Base-by-base conservation (phyloP, 108 stramenopile species). In the Aurantiochytrium sp. region DNA sequence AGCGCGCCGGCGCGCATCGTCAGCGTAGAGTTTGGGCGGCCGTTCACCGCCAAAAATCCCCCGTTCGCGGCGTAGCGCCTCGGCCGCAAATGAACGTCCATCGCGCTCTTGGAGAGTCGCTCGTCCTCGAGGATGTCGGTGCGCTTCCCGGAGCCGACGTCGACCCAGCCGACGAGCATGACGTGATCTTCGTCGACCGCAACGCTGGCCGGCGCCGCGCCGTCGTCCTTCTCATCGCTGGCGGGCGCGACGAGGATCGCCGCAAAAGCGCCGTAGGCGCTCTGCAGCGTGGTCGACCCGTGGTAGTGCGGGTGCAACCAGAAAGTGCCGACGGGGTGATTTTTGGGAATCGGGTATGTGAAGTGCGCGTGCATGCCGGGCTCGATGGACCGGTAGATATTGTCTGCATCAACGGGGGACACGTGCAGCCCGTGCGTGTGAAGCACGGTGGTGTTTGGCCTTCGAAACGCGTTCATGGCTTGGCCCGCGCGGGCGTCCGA, bases 371-470 rank as follows among this genome's bases (percentile, higher is more conserved):
- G 4, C 24, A 36, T 24, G 30, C 85, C 85, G 24, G 88, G 88
- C 21, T 22, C 55, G 15, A 55, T 19, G 27, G 32, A 10, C 4
- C 81, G 34, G 85, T 53, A 88, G 21, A 88, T 36, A 19, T 88
- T 85, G 54, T 88, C 88, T 4, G 68, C 37, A 31, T 36, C n/a
- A 5, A 36, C 69, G 12, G 88, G 88, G 15, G 85, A 86, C 3
- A 85, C 85, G 85, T 88, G 88, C 42, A 85, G 37, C 21, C 88
- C 88, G 55, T 88, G 88, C 22, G 73, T 36, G 48, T 88, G 88
- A 0, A 88, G 42, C 5, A 37, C 37, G 30, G 88, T 88, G n/a
- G 88, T 88, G 32, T 88, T 88, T 8, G 88, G 88, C 8, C 41
- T 30, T 4, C 85, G 41, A 12, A 88, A 55, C 22, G 48, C 37